Evolutionary conservation across 164 flowering plant species (phyloP).

Genomic region (Chimonanthus praecox): DNA sequence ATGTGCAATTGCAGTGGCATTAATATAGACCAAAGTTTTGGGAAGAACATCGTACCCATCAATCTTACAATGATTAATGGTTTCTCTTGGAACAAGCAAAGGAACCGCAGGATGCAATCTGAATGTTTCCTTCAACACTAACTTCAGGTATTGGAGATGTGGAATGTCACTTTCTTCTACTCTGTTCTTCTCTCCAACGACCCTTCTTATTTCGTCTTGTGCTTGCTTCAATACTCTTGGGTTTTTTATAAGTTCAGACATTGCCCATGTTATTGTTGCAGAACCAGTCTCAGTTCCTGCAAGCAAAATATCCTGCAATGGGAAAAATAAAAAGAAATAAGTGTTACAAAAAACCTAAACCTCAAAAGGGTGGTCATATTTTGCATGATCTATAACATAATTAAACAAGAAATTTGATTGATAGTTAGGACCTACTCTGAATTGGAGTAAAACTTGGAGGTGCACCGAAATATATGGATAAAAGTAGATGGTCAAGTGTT

Average conservation of each 20-base stretch:
- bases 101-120: conserved; percentile 1
- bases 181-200: background rate
- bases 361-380: too few species aligned
- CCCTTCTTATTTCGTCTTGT: conserved; percentile 8
- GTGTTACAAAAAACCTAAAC: too few species aligned
- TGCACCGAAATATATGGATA: too few species aligned
- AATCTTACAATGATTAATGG: background rate
- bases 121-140: background rate
- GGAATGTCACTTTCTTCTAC: conserved; percentile 15
- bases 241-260: conserved; percentile 10
- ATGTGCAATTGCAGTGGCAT: background rate
- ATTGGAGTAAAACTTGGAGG: too few species aligned
- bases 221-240: conserved; percentile 30
- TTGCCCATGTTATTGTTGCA: conserved; percentile 10
- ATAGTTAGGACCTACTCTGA: too few species aligned
- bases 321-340: background rate
- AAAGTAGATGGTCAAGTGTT: too few species aligned
- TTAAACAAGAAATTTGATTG: too few species aligned
- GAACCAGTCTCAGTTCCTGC: conserved; percentile 11
- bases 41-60: background rate
- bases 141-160: background rate
- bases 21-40: background rate
- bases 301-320: conserved; percentile 13
- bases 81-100: background rate
- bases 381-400: too few species aligned